Evolutionary conservation across 805 yeast genomes (phyloP).

Genomic region (Trichomonascus vanleenenianus): DNA sequence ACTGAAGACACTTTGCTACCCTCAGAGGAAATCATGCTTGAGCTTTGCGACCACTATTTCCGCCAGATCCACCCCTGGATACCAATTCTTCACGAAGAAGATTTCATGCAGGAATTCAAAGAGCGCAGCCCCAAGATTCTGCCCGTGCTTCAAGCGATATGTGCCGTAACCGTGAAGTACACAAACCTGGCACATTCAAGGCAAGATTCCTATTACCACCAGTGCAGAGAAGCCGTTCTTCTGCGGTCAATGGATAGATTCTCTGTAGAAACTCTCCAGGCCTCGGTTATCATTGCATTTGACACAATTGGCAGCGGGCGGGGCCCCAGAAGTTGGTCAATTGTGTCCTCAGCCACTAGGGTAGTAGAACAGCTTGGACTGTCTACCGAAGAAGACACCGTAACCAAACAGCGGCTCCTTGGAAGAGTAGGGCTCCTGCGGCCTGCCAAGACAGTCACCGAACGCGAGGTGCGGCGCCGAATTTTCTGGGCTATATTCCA

Average conservation of each 20-base stretch:
- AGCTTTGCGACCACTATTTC: constrained; percentile 4
- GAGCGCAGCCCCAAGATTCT: neutral
- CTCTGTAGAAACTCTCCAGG: constrained; percentile 4
- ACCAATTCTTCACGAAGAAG: constrained; percentile 5
- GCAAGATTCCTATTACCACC: neutral
- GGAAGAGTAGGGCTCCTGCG: neutral
- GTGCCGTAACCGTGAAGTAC: neutral
- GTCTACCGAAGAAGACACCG: neutral
- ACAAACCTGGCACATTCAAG: neutral
- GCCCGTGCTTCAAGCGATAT: neutral
- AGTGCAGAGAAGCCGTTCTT: constrained; percentile 4
- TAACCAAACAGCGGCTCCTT: neutral
- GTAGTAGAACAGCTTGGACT: constrained; percentile 4
- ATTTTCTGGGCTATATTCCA: constrained; percentile 5
- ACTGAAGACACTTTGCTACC: neutral
- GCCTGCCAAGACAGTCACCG: neutral
- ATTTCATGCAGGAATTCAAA: neutral
- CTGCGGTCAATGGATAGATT: constrained; percentile 1
- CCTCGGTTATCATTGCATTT: constrained; percentile 5
- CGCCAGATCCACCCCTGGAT: constrained; percentile 8
- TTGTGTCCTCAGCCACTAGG: constrained; percentile 3
- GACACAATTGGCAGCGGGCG: constrained; percentile 3
- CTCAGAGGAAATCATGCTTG: constrained; percentile 3
- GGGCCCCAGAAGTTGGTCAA: constrained; percentile 5
- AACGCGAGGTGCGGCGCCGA: constrained; percentile 3